These are phyloP conservation scores for Colletotrichum tabaci DNA, from an alignment of 2,329 filamentous ascomycete genomes.

Conservation along the genomic window DNA sequence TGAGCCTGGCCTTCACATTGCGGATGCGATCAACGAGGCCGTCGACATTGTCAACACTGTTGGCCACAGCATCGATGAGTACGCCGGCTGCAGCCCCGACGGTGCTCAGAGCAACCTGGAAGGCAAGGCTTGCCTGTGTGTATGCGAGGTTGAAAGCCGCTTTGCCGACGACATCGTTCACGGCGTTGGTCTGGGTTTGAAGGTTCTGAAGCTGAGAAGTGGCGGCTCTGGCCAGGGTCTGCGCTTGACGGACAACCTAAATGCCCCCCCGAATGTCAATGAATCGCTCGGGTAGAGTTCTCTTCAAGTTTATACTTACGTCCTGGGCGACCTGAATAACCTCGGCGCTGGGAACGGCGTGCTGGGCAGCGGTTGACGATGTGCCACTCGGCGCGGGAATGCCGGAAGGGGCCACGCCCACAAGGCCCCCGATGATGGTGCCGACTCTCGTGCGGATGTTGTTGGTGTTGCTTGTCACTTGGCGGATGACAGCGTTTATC, in stretches of 20 bases:
- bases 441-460: slow-evolving; percentile 13
- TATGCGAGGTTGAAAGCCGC: background rate
- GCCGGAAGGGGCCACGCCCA: background rate
- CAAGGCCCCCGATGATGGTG: background rate
- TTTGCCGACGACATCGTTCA: background rate
- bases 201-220: slow-evolving; percentile 3
- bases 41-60: background rate
- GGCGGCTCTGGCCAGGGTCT: slow-evolving; percentile 3
- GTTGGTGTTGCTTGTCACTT: slow-evolving; percentile 5
- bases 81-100: background rate
- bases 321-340: slow-evolving; percentile 3
- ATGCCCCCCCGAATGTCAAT: background rate
- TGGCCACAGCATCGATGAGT: background rate
- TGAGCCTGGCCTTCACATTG: background rate
- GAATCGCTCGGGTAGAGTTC: background rate
- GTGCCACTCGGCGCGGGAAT: slow-evolving; percentile 1
- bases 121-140: slow-evolving; percentile 4
- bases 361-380: background rate
- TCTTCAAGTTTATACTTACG: background rate
- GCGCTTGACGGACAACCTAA: background rate
- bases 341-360: background rate
- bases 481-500: slow-evolving; percentile 10
- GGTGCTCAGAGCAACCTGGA: slow-evolving; percentile 1
- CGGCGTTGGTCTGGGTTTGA: background rate
- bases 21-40: background rate